Evolutionary conservation across 2,329 filamentous ascomycete species (phyloP).

Genomic region (Trichoderma lentiforme): DNA sequence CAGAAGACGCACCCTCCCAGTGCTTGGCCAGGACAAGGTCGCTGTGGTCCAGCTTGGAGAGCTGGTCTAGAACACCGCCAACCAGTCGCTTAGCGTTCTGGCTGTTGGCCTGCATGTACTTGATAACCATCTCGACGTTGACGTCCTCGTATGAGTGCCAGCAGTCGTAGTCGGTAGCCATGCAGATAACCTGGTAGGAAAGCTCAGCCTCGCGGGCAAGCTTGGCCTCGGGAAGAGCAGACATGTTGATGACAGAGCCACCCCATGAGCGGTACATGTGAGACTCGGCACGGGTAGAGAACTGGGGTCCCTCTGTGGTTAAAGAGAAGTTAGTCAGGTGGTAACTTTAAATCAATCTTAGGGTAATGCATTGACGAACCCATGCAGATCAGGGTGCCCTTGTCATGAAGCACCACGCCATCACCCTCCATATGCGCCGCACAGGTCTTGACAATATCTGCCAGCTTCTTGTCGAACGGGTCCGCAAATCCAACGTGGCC

Average conservation of each 20-base stretch:
- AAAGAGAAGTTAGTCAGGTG: not conserved
- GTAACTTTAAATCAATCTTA: not conserved
- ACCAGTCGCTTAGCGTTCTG: constrained; percentile 84
- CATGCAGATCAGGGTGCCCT: constrained; percentile 88
- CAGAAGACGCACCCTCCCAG: constrained; percentile 70
- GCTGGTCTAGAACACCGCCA: constrained; percentile 79
- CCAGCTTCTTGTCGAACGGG: constrained; percentile 80
- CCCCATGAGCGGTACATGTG: constrained; percentile 94
- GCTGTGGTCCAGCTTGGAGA: constrained; percentile 71
- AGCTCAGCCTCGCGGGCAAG: constrained; percentile 94
- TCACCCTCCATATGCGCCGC: constrained; percentile 75
- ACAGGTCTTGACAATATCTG: constrained; percentile 72
- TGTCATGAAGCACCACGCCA: constrained; percentile 77
- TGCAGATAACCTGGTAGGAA: constrained; percentile 97
- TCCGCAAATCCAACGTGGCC: constrained; percentile 95
- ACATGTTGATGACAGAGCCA: constrained; percentile 98
- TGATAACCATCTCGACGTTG: constrained; percentile 95
- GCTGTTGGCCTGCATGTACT: constrained; percentile 90
- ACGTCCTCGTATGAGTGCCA: constrained; percentile 84
- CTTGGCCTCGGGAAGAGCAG: constrained; percentile 89
- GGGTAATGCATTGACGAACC: constrained; percentile 48
- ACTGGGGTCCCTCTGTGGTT: constrained; percentile 83
- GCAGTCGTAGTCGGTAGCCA: constrained; percentile 99
- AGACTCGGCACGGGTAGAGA: constrained; percentile 92
- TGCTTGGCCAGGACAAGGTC: constrained; percentile 79